Base-by-base conservation (phyloP, 768 basidiomycete species). In the Suillus placidus region DNA sequence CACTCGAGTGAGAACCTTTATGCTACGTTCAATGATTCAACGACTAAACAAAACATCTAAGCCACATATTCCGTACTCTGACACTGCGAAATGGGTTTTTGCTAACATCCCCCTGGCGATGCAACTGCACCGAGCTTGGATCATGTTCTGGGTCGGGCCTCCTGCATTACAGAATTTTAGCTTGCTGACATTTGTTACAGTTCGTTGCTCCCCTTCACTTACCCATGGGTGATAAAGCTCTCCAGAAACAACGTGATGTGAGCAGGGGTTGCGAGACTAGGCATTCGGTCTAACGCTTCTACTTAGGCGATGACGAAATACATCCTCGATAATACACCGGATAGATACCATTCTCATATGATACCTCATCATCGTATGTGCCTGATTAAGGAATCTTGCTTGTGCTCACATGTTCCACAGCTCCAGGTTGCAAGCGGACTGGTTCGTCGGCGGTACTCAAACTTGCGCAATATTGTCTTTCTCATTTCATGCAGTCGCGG, bases 81-180 rank as follows among this genome's bases (percentile, higher is more conserved):
- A 73, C 47, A 47, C 34, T 18, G 64, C 23, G 75, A 4, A 83
- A 85, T 87, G 85, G 85, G 70, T 81, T 34, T 89, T 89, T 65
- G 79, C 82, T 1, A 72, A 84, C 70, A 71, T 88, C 58, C 88
- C 88, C 0, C 73, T 84, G 57, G 73, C 79, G 12, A 83, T 87
- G 82, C 74, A 82, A 64, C 69, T 75, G 54, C 85, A 89, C 71
- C 81, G 87, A 49, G 83, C 80, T 66, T 78, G 68, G 66, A 78
- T 87, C 56, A 83, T 86, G 82, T 77, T 79, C 51, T 77, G 78
- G 69, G 87, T 86, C 68, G 37, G 81, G 72, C 30, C 12, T 38
- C 14, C 18, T 57, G 26, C 16, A 13, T 34, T 10, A 16, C n/a
- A 61, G 8, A 23, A 13, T 20, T 56, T 37, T 37, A 14, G 61